These are phyloP conservation scores for Aureobasidium sp. DNA, from an alignment of 2,329 filamentous ascomycete species.

Conservation along the genomic window DNA sequence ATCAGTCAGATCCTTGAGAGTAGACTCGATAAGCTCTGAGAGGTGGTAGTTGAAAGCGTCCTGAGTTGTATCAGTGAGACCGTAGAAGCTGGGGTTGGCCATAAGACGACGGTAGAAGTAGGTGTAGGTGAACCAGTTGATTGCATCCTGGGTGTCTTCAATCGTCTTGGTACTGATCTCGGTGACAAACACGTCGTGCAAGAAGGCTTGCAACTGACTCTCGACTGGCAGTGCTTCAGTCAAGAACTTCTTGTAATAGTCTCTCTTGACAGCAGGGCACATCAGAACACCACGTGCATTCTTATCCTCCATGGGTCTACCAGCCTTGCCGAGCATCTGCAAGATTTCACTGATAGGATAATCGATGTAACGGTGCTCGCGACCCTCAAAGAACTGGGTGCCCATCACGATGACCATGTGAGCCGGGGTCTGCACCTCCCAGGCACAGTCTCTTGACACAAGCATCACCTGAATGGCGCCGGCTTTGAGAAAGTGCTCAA, in stretches of 20 bases:
- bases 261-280: conserved; percentile 87
- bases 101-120: conserved; percentile 95
- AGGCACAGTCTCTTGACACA: conserved; percentile 83
- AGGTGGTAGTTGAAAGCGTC: conserved; percentile 91
- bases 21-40: conserved; percentile 89
- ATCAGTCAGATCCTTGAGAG: conserved; percentile 80
- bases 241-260: conserved; percentile 98
- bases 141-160: conserved; percentile 88
- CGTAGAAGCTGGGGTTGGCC: conserved; percentile 95
- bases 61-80: conserved; percentile 77
- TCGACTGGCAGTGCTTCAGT: conserved; percentile 94
- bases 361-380: conserved; percentile 94
- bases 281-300: conserved; percentile 88
- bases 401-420: conserved; percentile 95
- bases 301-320: conserved; percentile 70
- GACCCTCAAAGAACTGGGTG: conserved; percentile 93
- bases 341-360: conserved; percentile 90
- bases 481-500: conserved; percentile 82
- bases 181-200: conserved; percentile 93
- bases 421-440: conserved; percentile 83
- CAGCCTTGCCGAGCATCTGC: conserved; percentile 96
- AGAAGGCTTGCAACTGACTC: conserved; percentile 81
- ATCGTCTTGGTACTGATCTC: conserved; percentile 97
- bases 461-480: conserved; percentile 83
- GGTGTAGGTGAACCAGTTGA: conserved; percentile 97